These are phyloP conservation scores for Croton setiger DNA, from an alignment of 441 rosid species.

Conservation along the genomic window DNA sequence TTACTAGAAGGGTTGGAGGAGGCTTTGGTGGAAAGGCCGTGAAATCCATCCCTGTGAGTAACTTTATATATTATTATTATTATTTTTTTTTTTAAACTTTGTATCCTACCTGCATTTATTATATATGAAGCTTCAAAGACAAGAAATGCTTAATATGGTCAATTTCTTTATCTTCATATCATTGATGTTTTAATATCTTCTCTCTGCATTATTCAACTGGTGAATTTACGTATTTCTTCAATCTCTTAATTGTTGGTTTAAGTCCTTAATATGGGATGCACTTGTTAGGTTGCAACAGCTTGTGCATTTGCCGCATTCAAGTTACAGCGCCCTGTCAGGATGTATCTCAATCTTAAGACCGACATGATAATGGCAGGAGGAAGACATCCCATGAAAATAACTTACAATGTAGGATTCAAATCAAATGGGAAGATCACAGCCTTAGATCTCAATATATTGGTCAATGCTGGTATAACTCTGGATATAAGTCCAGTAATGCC, in stretches of 20 bases:
- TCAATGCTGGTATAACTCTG: conserved; percentile 52
- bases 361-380: conserved; percentile 95
- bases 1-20: conserved; percentile 86
- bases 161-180: not conserved
- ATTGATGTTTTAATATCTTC: not conserved
- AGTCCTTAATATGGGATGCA: conserved; percentile 7
- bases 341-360: conserved; percentile 62
- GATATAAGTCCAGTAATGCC: conserved; percentile 70
- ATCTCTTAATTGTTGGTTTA: not conserved
- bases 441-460: conserved; percentile 51
- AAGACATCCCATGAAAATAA: conserved; percentile 92
- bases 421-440: conserved; percentile 80
- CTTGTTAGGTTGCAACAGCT: conserved; percentile 67
- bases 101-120: too few relatives aligned
- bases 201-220: not conserved
- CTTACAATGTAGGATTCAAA: conserved; percentile 86
- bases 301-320: conserved; percentile 87
- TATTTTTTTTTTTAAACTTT: not conserved
- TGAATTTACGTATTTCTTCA: not conserved
- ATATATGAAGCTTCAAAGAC: too few relatives aligned
- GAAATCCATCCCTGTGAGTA: conserved; percentile 71
- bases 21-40: conserved; percentile 91
- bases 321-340: conserved; percentile 66
- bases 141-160: not conserved
- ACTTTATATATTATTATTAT: too few relatives aligned